Percentiles rank a stretch among this genome's conserved stretches.
Conservation (phyloP, 2,329 filamentous ascomycete species). For the Exophiala dermatitidis region DNA sequence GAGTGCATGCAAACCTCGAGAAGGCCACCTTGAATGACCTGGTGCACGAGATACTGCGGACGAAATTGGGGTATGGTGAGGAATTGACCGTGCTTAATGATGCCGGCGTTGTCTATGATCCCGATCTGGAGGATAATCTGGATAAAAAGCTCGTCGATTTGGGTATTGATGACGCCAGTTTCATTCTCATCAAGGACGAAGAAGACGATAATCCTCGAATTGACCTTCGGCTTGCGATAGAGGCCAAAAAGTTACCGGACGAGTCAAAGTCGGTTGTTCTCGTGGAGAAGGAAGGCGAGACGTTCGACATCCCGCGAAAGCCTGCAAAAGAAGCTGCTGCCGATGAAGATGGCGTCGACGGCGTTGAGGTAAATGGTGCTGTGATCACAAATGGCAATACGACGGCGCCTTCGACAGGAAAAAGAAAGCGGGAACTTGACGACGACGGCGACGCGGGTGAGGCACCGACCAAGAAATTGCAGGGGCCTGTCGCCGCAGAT, state of each 20-base stretch:
- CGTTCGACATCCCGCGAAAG: constrained; percentile 43
- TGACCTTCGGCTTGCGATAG: constrained; percentile 63
- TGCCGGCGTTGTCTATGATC: constrained; percentile 74
- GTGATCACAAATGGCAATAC: constrained; percentile 9
- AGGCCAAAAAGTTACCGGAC: constrained; percentile 28
- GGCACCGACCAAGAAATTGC: constrained; percentile 23
- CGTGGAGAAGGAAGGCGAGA: constrained; percentile 29
- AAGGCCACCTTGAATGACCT: constrained; percentile 71
- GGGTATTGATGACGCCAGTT: constrained; percentile 64
- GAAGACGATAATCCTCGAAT: constrained; percentile 58
- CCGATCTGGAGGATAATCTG: constrained; percentile 81
- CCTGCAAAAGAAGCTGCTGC: constrained; percentile 32
- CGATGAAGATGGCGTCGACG: constrained; percentile 6
- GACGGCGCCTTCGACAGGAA: constrained; percentile 6
- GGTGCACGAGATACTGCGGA: constrained; percentile 64
- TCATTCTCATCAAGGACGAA: constrained; percentile 77
- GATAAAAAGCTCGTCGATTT: constrained; percentile 70
- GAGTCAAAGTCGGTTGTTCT: constrained; percentile 38
- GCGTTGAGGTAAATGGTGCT: constrained; percentile 5
- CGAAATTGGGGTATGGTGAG: constrained; percentile 67
- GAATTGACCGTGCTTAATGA: constrained; percentile 74
- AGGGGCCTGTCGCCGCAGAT: constrained; percentile 5
- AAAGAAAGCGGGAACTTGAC: constrained; percentile 21
- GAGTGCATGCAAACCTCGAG: constrained; percentile 60
- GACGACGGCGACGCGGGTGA: constrained; percentile 16